Evolutionary conservation across 495 filamentous ascomycete genomes (phyloP).

Genomic region (Penicillium dipodomyicola): DNA sequence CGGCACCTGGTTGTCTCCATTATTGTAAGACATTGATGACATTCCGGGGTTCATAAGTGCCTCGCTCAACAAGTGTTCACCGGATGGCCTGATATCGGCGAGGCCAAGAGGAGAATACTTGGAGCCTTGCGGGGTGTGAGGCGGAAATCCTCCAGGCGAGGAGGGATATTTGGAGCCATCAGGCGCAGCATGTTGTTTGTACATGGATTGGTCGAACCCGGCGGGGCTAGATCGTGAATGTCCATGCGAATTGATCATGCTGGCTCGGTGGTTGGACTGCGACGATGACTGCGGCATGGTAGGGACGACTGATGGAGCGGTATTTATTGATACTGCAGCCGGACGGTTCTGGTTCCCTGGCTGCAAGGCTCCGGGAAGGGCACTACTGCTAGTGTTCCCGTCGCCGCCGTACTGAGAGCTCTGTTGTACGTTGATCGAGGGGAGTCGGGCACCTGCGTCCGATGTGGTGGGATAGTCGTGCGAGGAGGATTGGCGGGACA

Average conservation of each 20-base stretch:
- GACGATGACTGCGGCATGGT: slow-evolving; percentile 64
- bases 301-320: slow-evolving; percentile 66
- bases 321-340: slow-evolving; percentile 64
- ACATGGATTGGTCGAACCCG: slow-evolving; percentile 68
- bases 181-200: slow-evolving; percentile 66
- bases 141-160: slow-evolving; percentile 64
- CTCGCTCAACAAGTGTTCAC: slow-evolving; percentile 73
- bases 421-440: slow-evolving; percentile 66
- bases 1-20: slow-evolving; percentile 49
- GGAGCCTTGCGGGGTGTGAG: slow-evolving; percentile 68
- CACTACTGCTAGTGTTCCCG: slow-evolving; percentile 30
- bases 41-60: slow-evolving; percentile 44
- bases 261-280: slow-evolving; percentile 65
- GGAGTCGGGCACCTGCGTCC: slow-evolving; percentile 42
- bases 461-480: slow-evolving; percentile 47
- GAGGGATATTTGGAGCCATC: slow-evolving; percentile 67
- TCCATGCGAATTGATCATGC: slow-evolving; percentile 59
- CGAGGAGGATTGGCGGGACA: slow-evolving; percentile 48
- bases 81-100: slow-evolving; percentile 81
- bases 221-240: slow-evolving; percentile 86
- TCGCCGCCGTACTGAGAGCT: slow-evolving; percentile 52
- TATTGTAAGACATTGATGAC: slow-evolving; percentile 33
- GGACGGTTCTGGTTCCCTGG: slow-evolving; percentile 63
- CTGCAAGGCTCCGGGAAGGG: slow-evolving; percentile 70
- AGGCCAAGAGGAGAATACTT: slow-evolving; percentile 84